Evolutionary conservation across 768 basidiomycete species (phyloP).

Genomic region (Pholiota molesta): DNA sequence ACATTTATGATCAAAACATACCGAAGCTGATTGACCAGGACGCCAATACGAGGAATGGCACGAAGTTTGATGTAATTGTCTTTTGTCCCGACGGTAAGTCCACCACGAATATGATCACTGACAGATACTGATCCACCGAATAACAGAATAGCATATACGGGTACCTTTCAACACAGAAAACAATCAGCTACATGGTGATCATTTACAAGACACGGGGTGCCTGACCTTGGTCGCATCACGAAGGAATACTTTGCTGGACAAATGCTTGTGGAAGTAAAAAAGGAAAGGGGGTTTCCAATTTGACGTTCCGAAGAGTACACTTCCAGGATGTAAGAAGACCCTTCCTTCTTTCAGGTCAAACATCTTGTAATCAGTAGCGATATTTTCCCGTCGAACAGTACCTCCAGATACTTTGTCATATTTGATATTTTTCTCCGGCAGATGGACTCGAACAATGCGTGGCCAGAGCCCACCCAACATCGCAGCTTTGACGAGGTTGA

Average conservation of each 20-base stretch:
- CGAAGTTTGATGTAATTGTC: slow-evolving; percentile 61
- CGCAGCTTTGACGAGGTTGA: slow-evolving; percentile 81
- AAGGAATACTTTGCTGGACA: slow-evolving; percentile 83
- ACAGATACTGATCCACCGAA: slow-evolving; percentile 83
- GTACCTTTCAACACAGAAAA: slow-evolving; percentile 52
- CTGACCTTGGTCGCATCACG: slow-evolving; percentile 86
- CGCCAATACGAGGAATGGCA: slow-evolving; percentile 90
- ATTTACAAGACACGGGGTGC: not conserved
- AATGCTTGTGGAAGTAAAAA: slow-evolving; percentile 81
- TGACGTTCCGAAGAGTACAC: slow-evolving; percentile 73
- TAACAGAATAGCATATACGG: slow-evolving; percentile 81
- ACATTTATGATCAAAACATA: slow-evolving; percentile 31
- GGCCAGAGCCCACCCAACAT: slow-evolving; percentile 90
- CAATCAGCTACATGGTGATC: not conserved
- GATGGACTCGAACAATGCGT: slow-evolving; percentile 72
- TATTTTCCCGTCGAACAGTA: slow-evolving; percentile 81
- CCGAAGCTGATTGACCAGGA: slow-evolving; percentile 87
- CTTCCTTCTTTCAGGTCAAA: slow-evolving; percentile 68
- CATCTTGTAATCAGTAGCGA: slow-evolving; percentile 82
- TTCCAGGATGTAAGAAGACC: slow-evolving; percentile 84
- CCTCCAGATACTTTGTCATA: slow-evolving; percentile 88
- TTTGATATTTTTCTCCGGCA: slow-evolving; percentile 74
- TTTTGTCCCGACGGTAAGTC: slow-evolving; percentile 61
- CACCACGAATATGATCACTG: slow-evolving; percentile 75
- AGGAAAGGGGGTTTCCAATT: slow-evolving; percentile 81